Conservation (phyloP, 2,329 filamentous ascomycete genomes). For the Fusarium zealandicum region DNA sequence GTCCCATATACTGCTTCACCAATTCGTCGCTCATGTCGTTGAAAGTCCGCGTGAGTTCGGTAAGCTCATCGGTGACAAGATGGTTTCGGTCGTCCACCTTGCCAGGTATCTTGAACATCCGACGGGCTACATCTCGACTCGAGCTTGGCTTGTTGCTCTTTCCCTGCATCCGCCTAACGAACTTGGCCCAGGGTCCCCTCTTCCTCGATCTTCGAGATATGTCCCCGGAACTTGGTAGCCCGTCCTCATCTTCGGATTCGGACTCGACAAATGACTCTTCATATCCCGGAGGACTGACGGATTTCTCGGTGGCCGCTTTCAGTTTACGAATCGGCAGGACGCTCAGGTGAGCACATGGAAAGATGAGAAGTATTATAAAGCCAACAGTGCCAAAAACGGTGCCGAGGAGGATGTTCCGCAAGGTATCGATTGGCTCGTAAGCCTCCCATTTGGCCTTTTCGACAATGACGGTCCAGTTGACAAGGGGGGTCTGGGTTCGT, state of each 20-base stretch:
- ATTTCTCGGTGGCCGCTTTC: slow-evolving; percentile 76
- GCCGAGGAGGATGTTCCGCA: slow-evolving; percentile 81
- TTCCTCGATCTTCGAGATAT: slow-evolving; percentile 55
- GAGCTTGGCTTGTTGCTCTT: slow-evolving; percentile 42
- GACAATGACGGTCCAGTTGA: slow-evolving; percentile 83
- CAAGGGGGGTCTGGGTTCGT: slow-evolving; percentile 69
- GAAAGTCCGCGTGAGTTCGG: slow-evolving; percentile 83
- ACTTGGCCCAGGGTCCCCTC: slow-evolving; percentile 50
- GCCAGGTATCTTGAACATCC: slow-evolving; percentile 81
- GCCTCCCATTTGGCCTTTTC: slow-evolving; percentile 80
- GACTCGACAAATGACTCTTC: slow-evolving; percentile 55
- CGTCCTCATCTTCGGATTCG: slow-evolving; percentile 53
- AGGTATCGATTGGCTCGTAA: slow-evolving; percentile 73
- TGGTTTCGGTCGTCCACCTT: slow-evolving; percentile 81
- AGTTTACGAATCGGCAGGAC: slow-evolving; percentile 81
- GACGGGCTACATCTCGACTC: slow-evolving; percentile 53
- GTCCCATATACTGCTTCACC: slow-evolving; percentile 80
- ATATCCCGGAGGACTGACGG: slow-evolving; percentile 71
- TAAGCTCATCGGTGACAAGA: slow-evolving; percentile 81
- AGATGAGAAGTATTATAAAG: slow-evolving; percentile 72
- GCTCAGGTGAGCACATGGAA: slow-evolving; percentile 82
- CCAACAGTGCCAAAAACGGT: slow-evolving; percentile 87
- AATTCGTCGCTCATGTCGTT: slow-evolving; percentile 95
- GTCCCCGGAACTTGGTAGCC: slow-evolving; percentile 50
- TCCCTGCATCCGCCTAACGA: slow-evolving; percentile 49